phyloP scores from a whole-genome alignment of 805 yeast genomes.

The Cyberlindnera japonica region DNA sequence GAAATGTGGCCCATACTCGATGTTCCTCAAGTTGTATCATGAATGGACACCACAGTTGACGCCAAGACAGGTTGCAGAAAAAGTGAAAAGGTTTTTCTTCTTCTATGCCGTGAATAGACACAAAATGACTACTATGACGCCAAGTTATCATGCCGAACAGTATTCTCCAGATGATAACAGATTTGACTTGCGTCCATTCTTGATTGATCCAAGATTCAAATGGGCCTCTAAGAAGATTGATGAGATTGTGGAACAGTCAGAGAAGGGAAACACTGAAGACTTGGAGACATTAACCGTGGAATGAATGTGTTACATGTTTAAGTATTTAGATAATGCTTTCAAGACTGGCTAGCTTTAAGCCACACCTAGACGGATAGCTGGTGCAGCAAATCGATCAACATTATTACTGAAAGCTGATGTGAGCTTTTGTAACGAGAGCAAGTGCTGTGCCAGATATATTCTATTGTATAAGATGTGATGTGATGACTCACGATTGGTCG shows the following conservation, averaged over 20 bases:
- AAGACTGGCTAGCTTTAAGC: too few relatives aligned
- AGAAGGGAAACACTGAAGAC: slow-evolving; percentile 33
- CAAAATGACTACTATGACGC: slow-evolving; percentile 96
- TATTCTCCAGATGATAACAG: slow-evolving; percentile 98
- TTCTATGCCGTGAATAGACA: slow-evolving; percentile 95
- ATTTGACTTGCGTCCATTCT: slow-evolving; percentile 92
- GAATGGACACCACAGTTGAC: slow-evolving; percentile 86
- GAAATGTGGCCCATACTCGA: slow-evolving; percentile 94
- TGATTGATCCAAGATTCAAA: slow-evolving; percentile 83
- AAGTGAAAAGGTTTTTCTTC: slow-evolving; percentile 89
- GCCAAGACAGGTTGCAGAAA: slow-evolving; percentile 83
- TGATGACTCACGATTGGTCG: too few relatives aligned
- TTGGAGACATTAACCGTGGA: slow-evolving; percentile 45
- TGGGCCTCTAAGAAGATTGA: slow-evolving; percentile 92
- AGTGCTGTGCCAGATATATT: too few relatives aligned
- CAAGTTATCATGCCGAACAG: slow-evolving; percentile 96
- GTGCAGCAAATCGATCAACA: too few relatives aligned
- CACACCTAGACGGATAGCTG: too few relatives aligned
- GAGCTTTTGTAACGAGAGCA: too few relatives aligned
- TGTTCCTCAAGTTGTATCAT: slow-evolving; percentile 86
- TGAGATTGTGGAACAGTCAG: slow-evolving; percentile 58
- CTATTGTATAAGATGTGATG: too few relatives aligned
- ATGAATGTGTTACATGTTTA: too few relatives aligned
- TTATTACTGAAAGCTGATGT: too few relatives aligned
- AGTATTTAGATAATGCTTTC: too few relatives aligned